Percentiles rank a stretch among this genome's conserved stretches.
These are phyloP conservation scores for Erythrobasidium hasegawianum DNA, from an alignment of 1,284 basidiomycete species.

Conservation along the genomic window DNA sequence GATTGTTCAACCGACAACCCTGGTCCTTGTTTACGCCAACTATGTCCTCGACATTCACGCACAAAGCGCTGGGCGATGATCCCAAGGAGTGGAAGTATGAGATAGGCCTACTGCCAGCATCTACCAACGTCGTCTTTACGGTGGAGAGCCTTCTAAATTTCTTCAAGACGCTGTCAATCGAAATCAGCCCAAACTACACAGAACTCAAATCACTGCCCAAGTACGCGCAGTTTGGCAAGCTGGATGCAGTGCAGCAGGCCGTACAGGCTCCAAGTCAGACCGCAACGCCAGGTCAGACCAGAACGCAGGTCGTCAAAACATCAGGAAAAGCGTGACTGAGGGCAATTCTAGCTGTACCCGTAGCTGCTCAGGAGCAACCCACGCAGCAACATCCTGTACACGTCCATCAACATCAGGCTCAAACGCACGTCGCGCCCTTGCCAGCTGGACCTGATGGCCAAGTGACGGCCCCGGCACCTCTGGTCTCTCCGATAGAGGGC, in stretches of 20 bases:
- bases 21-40: neutral
- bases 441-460: neutral
- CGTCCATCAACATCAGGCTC: neutral
- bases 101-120: constrained; percentile 21
- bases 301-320: neutral
- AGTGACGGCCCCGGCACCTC: neutral
- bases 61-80: constrained; percentile 11
- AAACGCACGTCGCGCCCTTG: neutral
- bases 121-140: constrained; percentile 23
- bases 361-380: neutral
- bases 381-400: neutral
- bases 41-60: constrained; percentile 8
- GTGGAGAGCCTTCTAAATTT: constrained; percentile 17
- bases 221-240: constrained; percentile 21
- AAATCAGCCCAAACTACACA: constrained; percentile 25
- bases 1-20: neutral
- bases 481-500: constrained; percentile 1
- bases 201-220: constrained; percentile 30
- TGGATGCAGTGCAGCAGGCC: neutral
- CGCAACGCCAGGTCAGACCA: neutral
- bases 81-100: constrained; percentile 23
- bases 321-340: neutral
- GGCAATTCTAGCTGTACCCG: neutral
- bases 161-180: constrained; percentile 28
- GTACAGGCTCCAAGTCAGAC: neutral